These are phyloP conservation scores for Penicillium flavigenum DNA, from an alignment of 495 filamentous ascomycete genomes.

Conservation along the genomic window DNA sequence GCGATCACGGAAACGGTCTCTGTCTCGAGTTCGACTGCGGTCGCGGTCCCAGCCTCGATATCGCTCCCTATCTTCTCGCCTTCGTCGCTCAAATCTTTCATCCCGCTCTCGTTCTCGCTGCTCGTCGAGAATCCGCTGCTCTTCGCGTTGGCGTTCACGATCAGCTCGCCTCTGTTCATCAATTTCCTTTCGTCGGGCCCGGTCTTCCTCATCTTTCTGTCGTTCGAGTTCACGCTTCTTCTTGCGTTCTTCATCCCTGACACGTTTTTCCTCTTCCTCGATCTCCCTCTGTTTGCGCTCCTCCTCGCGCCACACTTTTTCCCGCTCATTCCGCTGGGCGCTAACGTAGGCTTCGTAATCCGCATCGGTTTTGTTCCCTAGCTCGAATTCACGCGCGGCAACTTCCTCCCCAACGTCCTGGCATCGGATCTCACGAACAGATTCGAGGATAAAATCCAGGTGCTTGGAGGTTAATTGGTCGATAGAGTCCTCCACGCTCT, in stretches of 20 bases:
- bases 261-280: constrained; percentile 65
- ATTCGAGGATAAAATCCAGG: constrained; percentile 59
- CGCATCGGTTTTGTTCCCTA: constrained; percentile 77
- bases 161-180: constrained; percentile 58
- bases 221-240: constrained; percentile 65
- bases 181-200: constrained; percentile 45
- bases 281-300: constrained; percentile 59
- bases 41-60: constrained; percentile 46
- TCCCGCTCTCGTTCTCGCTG: constrained; percentile 55
- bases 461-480: constrained; percentile 65
- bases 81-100: constrained; percentile 50
- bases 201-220: constrained; percentile 58
- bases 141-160: constrained; percentile 54
- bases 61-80: constrained; percentile 47
- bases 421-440: constrained; percentile 66
- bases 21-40: constrained; percentile 37
- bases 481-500: constrained; percentile 65
- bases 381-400: constrained; percentile 63
- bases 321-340: constrained; percentile 62
- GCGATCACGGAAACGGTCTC: constrained; percentile 39
- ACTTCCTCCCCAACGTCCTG: constrained; percentile 73
- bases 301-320: constrained; percentile 62
- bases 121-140: constrained; percentile 49
- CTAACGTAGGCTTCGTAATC: constrained; percentile 74
- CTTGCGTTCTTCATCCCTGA: constrained; percentile 62